These are phyloP conservation scores for Apophysomyces variabilis DNA, from an alignment of 371 early-diverging fungal species.

Conservation along the genomic window DNA sequence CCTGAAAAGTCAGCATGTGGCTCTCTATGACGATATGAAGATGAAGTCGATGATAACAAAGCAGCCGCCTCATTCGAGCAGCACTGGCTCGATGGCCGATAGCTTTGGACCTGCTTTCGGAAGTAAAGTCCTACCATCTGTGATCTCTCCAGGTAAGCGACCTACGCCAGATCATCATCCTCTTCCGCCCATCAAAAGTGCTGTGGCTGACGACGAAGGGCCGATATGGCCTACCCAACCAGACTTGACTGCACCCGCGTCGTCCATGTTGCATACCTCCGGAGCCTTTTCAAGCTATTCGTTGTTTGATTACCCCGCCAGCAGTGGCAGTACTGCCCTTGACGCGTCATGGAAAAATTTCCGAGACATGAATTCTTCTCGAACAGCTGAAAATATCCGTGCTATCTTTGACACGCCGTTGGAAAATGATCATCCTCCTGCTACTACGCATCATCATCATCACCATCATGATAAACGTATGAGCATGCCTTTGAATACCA, in stretches of 20 bases:
- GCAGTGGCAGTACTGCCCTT: conserved; percentile 24
- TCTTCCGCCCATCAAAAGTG: too few species aligned
- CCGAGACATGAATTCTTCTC: conserved; percentile 45
- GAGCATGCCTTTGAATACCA: conserved; percentile 12
- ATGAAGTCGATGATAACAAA: conserved; percentile 14
- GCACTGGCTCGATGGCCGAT: conserved; percentile 5
- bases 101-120: conserved; percentile 3
- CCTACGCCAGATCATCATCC: neutral
- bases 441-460: neutral
- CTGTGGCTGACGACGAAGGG: too few species aligned
- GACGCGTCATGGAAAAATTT: conserved; percentile 47
- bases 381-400: conserved; percentile 43
- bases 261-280: conserved; percentile 2
- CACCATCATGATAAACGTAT: conserved; percentile 3
- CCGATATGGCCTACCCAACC: neutral
- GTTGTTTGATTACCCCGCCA: conserved; percentile 22
- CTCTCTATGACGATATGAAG: conserved; percentile 17
- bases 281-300: conserved; percentile 13
- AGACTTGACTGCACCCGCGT: conserved; percentile 12
- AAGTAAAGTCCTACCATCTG: conserved; percentile 3
- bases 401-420: conserved; percentile 44
- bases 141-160: conserved; percentile 14
- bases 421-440: conserved; percentile 1
- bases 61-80: conserved; percentile 7
- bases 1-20: conserved; percentile 21